Evolutionary conservation across 176 grass and related monocot species (phyloP), one percentile per base, ranked within the genome.

Genomic region (Chrysopogon serrulatus): DNA sequence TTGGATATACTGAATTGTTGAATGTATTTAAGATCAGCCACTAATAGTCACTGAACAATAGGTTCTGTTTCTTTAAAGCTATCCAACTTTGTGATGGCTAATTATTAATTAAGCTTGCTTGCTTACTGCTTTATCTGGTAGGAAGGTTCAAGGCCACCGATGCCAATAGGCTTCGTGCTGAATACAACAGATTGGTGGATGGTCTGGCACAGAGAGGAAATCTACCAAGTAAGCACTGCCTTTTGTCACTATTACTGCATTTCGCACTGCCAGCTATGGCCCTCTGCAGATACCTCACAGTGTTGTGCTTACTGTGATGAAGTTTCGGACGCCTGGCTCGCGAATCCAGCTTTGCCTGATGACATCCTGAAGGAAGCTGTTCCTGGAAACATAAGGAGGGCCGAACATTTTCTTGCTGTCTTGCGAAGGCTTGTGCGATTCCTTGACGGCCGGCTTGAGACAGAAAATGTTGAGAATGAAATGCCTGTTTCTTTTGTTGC

Each of bases 111-210:
- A 62, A 61, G 80, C 57, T 77, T 65, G 62, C 60, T 81, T 66
- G 80, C 81, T 87, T 72, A 89, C 80, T 76, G 74, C 61, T 87
- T 79, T 81, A 85, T 93, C 90, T 95, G 92, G 79, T 95, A 98
- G 96, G 90, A 98, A 98, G 96, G 96, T 94, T 98, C 63, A 95
- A 98, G 93, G 92, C 96, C 65, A 95, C 93, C 5, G 96, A 98
- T 92, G 96, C 96, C 84, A 87, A 90, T 64, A 98, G 92, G 85
- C 85, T 98, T 44, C 90, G 96, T 66, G 85, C 89, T 61, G 96
- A 98, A 68, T 98, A 98, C 91, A 98, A 95, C 44, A 80, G 96
- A 18, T 76, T 98, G 44, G 93, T 98, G 33, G 90, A 93, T 57
- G 96, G 96, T n/a, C 84, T 98, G 62, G 96, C 96, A 19, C 96